phyloP scores from a whole-genome alignment of 352 stramenopile species.

The Pythium oligandrum region DNA sequence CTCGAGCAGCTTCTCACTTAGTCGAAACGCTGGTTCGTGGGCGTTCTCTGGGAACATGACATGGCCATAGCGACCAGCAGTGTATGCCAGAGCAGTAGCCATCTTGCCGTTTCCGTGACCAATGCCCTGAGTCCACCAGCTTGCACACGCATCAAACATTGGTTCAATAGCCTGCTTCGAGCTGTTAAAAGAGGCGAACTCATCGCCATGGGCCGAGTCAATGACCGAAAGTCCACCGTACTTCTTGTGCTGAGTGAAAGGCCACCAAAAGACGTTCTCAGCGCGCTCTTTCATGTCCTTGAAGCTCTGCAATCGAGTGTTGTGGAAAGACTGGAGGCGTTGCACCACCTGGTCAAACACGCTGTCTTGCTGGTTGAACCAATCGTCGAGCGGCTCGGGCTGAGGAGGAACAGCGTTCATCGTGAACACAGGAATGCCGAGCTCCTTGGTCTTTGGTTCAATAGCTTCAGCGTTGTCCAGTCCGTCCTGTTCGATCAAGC shows the following conservation, averaged over 20 bases:
- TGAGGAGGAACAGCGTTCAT: conserved; percentile 69
- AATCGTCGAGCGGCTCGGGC: conserved; percentile 65
- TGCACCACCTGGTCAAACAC: conserved; percentile 51
- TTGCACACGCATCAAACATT: conserved; percentile 88
- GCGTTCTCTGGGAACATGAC: conserved; percentile 91
- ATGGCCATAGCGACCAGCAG: conserved; percentile 88
- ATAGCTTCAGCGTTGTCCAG: conserved; percentile 67
- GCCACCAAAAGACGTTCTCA: conserved; percentile 89
- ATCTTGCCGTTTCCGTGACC: conserved; percentile 89
- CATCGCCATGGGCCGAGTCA: conserved; percentile 87
- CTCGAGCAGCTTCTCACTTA: conserved; percentile 72
- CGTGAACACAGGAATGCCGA: conserved; percentile 73
- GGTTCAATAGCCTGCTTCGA: conserved; percentile 51
- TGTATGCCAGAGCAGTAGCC: conserved; percentile 83
- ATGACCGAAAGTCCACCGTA: conserved; percentile 78
- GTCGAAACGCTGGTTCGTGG: conserved; percentile 78
- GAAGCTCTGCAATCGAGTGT: conserved; percentile 44
- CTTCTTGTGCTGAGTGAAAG: conserved; percentile 91
- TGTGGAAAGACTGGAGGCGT: conserved; percentile 50
- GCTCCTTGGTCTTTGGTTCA: conserved; percentile 46
- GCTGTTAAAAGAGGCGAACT: conserved; percentile 62
- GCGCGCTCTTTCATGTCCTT: conserved; percentile 50
- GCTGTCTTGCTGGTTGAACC: conserved; percentile 45
- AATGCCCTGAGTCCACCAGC: conserved; percentile 92
- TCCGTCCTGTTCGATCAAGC: conserved; percentile 74